Base-by-base conservation (phyloP, 179 eudicot genomes). In the Vitellaria paradoxa region DNA sequence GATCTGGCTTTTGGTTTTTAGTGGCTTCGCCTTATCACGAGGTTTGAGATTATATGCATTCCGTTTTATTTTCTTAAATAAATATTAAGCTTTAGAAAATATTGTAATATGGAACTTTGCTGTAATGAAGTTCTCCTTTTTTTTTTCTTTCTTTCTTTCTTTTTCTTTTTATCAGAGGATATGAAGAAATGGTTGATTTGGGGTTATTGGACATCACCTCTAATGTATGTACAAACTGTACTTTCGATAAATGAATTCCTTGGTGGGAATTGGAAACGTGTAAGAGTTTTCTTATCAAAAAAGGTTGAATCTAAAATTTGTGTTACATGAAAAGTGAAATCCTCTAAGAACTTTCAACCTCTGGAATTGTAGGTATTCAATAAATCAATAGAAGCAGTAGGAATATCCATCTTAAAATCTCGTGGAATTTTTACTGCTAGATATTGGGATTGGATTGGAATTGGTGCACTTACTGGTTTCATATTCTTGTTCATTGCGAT, bases 1-100 rank as follows among this genome's bases (percentile, higher is more conserved):
- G 67, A 81, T 86, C 60, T 21, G 79, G 9, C 75, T 89, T 15
- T 83, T 89, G 23, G 84, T 87, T 53, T 81, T 89, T 78, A 84
- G 92, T 65, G 92, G 94, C 62, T 85, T 83, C 42, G 79, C 82
- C 65, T 82, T 89, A 15, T 78, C 92, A 76, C 60, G 85, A 84
- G 76, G 92, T 87, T 84, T 15, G 74, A 77, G 59, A 46, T 61
- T 5, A 12, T 74, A 12, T 40, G 2, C 2, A 72, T 53, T 12
- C 40, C 0, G 6, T 40, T 18, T 7, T 6, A 1, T 56, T 73
- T 59, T 18, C 40, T 63, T 63, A 23, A 21, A 63, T 24, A 37
- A 63, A 30, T 23, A 63, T 63, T 63, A 63, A 9, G n/a, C 63
- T 59, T 59, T 59, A 17, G 63, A 18, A 23, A 0, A 59, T 59